These are phyloP conservation scores for Davidsoniella eucalypti DNA, from an alignment of 2,329 filamentous ascomycete genomes.

Conservation along the genomic window DNA sequence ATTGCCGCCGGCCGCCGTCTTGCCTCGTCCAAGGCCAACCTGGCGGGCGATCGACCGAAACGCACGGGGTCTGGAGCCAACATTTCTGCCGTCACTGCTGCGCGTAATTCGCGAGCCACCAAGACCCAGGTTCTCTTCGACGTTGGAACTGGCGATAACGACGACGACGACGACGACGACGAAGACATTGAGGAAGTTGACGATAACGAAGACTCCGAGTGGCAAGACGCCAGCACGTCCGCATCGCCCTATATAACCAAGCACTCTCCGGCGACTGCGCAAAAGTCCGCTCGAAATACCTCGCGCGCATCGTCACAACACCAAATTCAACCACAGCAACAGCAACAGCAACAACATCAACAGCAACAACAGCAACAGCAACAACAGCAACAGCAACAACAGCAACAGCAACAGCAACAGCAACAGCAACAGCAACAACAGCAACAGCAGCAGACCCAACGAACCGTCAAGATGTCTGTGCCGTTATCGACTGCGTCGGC, in stretches of 20 bases:
- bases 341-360: too few species aligned
- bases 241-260: conserved; percentile 35
- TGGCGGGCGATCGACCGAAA: conserved; percentile 32
- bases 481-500: conserved; percentile 4
- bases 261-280: conserved; percentile 1
- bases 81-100: conserved; percentile 15
- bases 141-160: conserved; percentile 32
- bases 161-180: conserved; percentile 33
- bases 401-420: too few species aligned
- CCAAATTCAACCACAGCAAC: too few species aligned
- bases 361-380: too few species aligned
- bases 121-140: conserved; percentile 47
- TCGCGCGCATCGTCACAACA: not conserved
- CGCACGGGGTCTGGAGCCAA: conserved; percentile 23
- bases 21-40: conserved; percentile 43
- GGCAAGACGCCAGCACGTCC: conserved; percentile 49
- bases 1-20: conserved; percentile 31
- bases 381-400: too few species aligned
- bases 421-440: not conserved
- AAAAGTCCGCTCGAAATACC: not conserved
- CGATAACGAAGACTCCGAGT: conserved; percentile 37
- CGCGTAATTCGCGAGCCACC: conserved; percentile 30
- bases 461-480: conserved; percentile 1
- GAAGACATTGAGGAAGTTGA: conserved; percentile 25
- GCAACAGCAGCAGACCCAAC: not conserved